Evolutionary conservation across 208 protist genomes (phyloP).

Genomic region (Lotmaria passim): DNA sequence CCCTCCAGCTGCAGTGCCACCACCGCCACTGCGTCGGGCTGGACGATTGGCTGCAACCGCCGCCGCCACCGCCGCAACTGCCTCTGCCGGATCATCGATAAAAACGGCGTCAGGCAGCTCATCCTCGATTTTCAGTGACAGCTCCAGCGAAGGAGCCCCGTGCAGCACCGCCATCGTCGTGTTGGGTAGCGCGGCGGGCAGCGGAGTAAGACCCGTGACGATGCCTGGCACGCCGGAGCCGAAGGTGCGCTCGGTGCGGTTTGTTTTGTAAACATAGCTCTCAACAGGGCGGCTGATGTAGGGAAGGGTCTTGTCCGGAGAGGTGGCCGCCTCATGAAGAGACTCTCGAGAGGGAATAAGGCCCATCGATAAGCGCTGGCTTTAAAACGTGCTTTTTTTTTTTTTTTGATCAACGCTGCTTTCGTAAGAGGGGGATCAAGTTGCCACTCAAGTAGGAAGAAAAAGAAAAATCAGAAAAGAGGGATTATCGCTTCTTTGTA

Average conservation of each 20-base stretch:
- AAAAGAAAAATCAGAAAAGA: too few relatives aligned
- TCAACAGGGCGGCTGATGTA: constrained; percentile 43
- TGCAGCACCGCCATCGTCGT: constrained; percentile 17
- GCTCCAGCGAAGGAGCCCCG: constrained; percentile 12
- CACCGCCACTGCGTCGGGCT: background rate
- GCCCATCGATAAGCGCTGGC: constrained; percentile 25
- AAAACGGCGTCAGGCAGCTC: constrained; percentile 13
- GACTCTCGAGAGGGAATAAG: constrained; percentile 31
- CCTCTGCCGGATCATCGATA: constrained; percentile 23
- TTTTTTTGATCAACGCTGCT: background rate
- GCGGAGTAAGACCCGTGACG: background rate
- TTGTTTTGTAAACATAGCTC: constrained; percentile 37
- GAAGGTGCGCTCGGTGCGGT: constrained; percentile 23
- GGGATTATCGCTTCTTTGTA: too few relatives aligned
- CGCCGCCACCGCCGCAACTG: constrained; percentile 12
- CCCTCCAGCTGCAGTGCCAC: background rate
- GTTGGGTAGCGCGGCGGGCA: constrained; percentile 13
- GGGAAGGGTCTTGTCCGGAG: constrained; percentile 14
- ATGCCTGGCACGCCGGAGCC: constrained; percentile 7
- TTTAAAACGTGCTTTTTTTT: background rate
- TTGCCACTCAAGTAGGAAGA: too few relatives aligned
- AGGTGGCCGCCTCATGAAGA: constrained; percentile 10
- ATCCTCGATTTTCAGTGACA: constrained; percentile 10
- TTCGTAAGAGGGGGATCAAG: too few relatives aligned
- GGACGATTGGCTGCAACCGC: constrained; percentile 18